Percentiles rank a stretch among this genome's conserved stretches.
These are phyloP conservation scores for Daedaleopsis nitida DNA, from an alignment of 768 basidiomycete genomes.

Conservation along the genomic window DNA sequence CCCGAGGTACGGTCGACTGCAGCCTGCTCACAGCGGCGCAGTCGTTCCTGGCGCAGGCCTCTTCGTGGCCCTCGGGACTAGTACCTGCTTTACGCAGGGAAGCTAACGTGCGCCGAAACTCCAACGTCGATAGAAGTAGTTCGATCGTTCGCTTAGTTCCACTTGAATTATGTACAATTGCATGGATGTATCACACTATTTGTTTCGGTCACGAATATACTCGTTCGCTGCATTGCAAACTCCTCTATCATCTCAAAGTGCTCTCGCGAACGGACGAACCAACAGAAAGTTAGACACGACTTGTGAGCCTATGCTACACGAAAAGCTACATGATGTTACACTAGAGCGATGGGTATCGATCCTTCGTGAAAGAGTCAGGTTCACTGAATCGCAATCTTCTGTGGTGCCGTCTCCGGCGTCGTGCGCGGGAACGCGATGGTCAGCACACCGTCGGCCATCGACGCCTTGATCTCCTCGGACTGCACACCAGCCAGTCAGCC, in stretches of 20 bases:
- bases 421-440: constrained; percentile 31
- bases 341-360: background rate
- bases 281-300: too few species aligned
- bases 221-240: too few species aligned
- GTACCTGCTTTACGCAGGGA: constrained; percentile 2
- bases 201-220: too few species aligned
- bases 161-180: too few species aligned
- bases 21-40: background rate
- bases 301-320: too few species aligned
- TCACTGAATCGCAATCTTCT: constrained; percentile 22
- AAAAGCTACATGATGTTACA: too few species aligned
- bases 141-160: too few species aligned
- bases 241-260: too few species aligned
- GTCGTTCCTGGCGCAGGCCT: constrained; percentile 1
- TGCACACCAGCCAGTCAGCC: constrained; percentile 5
- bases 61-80: background rate
- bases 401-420: constrained; percentile 25
- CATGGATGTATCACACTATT: too few species aligned
- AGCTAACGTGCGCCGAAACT: constrained; percentile 29
- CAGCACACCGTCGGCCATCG: constrained; percentile 32
- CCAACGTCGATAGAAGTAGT: too few species aligned
- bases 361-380: background rate
- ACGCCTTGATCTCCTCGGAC: constrained; percentile 33
- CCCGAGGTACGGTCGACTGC: background rate
- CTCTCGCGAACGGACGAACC: too few species aligned